phyloP scores from a whole-genome alignment of 345 rosid species.

The Diplotaxis tenuifolia region DNA sequence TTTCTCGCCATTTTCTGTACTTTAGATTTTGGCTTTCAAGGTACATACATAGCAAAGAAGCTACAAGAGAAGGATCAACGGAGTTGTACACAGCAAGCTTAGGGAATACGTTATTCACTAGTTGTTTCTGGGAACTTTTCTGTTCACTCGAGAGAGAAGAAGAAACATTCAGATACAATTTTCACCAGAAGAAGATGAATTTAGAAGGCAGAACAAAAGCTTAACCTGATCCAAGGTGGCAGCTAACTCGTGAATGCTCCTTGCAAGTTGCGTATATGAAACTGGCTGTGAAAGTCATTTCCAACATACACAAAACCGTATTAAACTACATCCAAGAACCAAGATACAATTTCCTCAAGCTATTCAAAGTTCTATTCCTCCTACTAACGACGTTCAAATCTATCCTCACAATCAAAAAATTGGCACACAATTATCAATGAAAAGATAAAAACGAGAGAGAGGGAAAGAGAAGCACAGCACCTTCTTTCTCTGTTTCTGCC shows the following conservation, averaged over 20 bases:
- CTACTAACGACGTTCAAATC: neutral
- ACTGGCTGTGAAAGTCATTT: conserved; percentile 63
- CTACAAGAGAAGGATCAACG: conserved; percentile 95
- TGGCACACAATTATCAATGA: neutral
- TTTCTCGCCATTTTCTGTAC: too few relatives aligned
- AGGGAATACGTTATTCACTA: conserved; percentile 89
- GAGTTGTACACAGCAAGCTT: conserved; percentile 98
- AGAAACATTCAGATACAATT: conserved; percentile 16
- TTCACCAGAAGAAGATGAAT: neutral
- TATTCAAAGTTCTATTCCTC: conserved; percentile 4
- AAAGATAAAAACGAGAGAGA: neutral
- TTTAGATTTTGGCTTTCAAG: too few relatives aligned
- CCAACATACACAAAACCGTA: neutral
- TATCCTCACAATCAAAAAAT: neutral
- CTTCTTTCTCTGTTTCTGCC: conserved; percentile 69
- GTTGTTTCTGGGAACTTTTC: conserved; percentile 93
- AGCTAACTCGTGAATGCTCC: conserved; percentile 98
- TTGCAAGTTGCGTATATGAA: conserved; percentile 94
- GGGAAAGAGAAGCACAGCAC: conserved; percentile 33
- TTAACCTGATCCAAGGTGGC: conserved; percentile 91
- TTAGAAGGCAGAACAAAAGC: neutral
- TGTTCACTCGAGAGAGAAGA: conserved; percentile 30
- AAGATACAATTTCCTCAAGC: neutral
- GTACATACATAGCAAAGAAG: too few relatives aligned
- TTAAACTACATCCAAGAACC: conserved; percentile 1